These are phyloP conservation scores for Agrostemma githago DNA, from an alignment of 148 eudicot genomes.

Conservation along the genomic window DNA sequence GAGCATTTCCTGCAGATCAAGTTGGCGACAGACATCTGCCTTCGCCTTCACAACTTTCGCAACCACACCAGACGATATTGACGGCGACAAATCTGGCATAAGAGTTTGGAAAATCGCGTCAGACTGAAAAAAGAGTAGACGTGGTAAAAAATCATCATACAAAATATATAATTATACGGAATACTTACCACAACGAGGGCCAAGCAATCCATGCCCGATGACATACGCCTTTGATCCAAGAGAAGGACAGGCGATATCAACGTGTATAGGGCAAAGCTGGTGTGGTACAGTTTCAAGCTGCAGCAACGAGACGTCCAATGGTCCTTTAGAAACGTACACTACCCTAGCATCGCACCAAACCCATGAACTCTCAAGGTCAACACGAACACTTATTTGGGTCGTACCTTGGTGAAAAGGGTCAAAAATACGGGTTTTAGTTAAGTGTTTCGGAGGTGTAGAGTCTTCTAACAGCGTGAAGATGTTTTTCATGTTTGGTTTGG, in stretches of 20 bases:
- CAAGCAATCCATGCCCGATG: constrained; percentile 89
- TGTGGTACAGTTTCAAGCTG: constrained; percentile 67
- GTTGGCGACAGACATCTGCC: constrained; percentile 20
- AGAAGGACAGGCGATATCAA: constrained; percentile 55
- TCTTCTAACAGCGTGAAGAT: constrained; percentile 22
- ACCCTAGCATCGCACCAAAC: constrained; percentile 76
- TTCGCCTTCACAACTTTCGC: constrained; percentile 75
- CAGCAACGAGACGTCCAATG: constrained; percentile 74
- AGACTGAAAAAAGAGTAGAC: background rate
- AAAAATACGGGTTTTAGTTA: constrained; percentile 19
- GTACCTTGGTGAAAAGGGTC: constrained; percentile 24
- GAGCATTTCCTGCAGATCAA: constrained; percentile 13
- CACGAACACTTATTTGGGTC: constrained; percentile 58
- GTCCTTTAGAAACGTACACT: constrained; percentile 75
- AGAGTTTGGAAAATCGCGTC: constrained; percentile 1
- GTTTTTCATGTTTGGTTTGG: constrained; percentile 30
- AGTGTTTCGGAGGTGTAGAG: constrained; percentile 15
- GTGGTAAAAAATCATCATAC: background rate
- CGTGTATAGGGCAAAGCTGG: constrained; percentile 53
- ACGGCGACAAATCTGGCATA: constrained; percentile 63
- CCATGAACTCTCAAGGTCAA: constrained; percentile 68
- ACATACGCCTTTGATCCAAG: constrained; percentile 80
- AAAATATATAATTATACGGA: constrained; percentile 23
- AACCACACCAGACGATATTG: constrained; percentile 74
- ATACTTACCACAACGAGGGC: constrained; percentile 79